Percentiles rank a stretch among this genome's conserved stretches.
These are phyloP conservation scores for Parietaria judaica DNA, from an alignment of 306 rosid genomes.

Conservation along the genomic window DNA sequence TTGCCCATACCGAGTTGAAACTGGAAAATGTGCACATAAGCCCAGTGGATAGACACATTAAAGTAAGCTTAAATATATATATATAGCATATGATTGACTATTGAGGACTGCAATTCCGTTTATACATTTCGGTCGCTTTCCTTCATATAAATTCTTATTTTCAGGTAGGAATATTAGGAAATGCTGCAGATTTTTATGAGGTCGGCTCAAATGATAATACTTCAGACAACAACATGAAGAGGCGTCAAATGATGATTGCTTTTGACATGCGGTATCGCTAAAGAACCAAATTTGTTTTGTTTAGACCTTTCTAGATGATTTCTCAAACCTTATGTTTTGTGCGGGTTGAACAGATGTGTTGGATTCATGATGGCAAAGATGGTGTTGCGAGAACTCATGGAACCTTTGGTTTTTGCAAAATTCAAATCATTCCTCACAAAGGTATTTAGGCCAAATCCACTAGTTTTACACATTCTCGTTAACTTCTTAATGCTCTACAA, in stretches of 20 bases:
- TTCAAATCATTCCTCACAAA: constrained; percentile 76
- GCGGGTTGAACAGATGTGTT: constrained; percentile 53
- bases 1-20: constrained; percentile 94
- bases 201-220: constrained; percentile 42
- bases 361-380: constrained; percentile 94
- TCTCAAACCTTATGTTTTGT: constrained; percentile 6
- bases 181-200: constrained; percentile 77
- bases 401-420: constrained; percentile 59
- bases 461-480: neutral
- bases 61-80: constrained; percentile 49
- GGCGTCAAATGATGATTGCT: constrained; percentile 98
- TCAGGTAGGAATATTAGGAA: constrained; percentile 93
- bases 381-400: constrained; percentile 96
- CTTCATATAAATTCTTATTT: constrained; percentile 4
- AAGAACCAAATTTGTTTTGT: constrained; percentile 6
- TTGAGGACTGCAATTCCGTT: neutral
- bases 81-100: neutral
- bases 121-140: neutral
- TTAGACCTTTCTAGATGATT: constrained; percentile 8
- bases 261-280: constrained; percentile 89
- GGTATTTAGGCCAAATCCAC: constrained; percentile 36
- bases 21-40: constrained; percentile 94
- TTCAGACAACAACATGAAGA: constrained; percentile 51
- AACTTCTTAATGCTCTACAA: neutral
- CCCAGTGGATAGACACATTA: constrained; percentile 93